Evolutionary conservation across 192 early-diverging fungal genomes (phyloP).

Genomic region (Coemansia sp.): DNA sequence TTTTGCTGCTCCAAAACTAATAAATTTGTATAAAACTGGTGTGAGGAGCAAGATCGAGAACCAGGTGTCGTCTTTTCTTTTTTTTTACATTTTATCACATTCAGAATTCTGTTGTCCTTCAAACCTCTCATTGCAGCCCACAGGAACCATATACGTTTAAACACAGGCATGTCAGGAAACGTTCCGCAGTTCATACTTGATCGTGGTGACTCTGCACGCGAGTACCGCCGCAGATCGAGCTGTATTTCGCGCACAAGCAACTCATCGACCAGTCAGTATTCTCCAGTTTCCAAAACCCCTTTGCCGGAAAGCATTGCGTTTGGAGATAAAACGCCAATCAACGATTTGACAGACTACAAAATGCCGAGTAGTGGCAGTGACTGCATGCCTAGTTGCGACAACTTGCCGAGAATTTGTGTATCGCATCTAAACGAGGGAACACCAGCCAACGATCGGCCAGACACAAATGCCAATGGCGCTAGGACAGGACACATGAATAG

Average conservation of each 20-base stretch:
- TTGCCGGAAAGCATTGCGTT: neutral
- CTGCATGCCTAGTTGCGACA: neutral
- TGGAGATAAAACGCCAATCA: neutral
- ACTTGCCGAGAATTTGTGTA: neutral
- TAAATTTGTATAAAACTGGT: neutral
- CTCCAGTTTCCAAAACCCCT: neutral
- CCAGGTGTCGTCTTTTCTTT: neutral
- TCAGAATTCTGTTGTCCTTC: neutral
- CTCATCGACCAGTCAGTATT: conserved; percentile 17
- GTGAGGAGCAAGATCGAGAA: conserved; percentile 3
- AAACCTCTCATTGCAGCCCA: neutral
- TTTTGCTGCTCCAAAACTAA: no score
- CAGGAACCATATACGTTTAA: neutral
- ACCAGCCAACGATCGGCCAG: neutral
- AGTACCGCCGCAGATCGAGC: conserved; percentile 47
- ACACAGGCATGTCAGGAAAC: neutral
- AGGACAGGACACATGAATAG: neutral
- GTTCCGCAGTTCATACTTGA: conserved; percentile 45
- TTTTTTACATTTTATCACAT: neutral
- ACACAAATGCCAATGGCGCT: neutral
- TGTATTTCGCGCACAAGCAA: conserved; percentile 42
- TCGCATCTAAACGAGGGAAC: neutral
- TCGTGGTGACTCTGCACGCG: conserved; percentile 38
- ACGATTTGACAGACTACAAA: neutral
- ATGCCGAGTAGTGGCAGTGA: neutral